Conservation (phyloP, 1,284 basidiomycete species). For the Heterobasidion occidentale region DNA sequence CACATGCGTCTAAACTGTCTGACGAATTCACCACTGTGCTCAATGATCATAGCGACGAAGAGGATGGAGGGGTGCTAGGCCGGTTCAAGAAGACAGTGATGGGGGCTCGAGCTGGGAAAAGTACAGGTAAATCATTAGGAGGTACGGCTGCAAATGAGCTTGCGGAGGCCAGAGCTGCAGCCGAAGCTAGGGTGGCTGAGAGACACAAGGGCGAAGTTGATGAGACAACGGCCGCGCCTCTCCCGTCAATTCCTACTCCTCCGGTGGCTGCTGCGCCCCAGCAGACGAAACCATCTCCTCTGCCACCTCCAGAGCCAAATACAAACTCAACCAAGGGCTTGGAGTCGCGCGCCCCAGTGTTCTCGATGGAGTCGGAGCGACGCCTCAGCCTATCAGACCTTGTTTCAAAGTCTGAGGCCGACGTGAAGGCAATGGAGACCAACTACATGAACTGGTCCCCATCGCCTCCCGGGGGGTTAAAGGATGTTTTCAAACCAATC, state of each 20-base stretch:
- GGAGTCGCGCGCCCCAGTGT: not conserved
- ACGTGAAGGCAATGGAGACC: not conserved
- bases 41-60: not conserved
- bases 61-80: slow-evolving; percentile 39
- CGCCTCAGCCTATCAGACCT: slow-evolving; percentile 52
- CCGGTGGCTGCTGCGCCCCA: not conserved
- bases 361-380: slow-evolving; percentile 18
- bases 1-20: not conserved
- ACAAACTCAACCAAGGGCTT: not conserved
- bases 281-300: not conserved
- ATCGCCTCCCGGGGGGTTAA: not conserved
- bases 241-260: not conserved
- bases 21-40: not conserved
- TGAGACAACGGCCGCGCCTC: slow-evolving; percentile 6
- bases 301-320: not conserved
- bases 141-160: slow-evolving; percentile 51
- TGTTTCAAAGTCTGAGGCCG: slow-evolving; percentile 16
- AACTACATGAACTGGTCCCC: not conserved
- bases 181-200: slow-evolving; percentile 63
- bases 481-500: not conserved
- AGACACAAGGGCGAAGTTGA: slow-evolving; percentile 41
- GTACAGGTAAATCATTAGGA: slow-evolving; percentile 55
- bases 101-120: slow-evolving; percentile 55
- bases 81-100: slow-evolving; percentile 63
- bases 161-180: slow-evolving; percentile 62